These are phyloP conservation scores for Gracilariopsis chorda DNA, from an alignment of 23 red algal species.

Conservation along the genomic window DNA sequence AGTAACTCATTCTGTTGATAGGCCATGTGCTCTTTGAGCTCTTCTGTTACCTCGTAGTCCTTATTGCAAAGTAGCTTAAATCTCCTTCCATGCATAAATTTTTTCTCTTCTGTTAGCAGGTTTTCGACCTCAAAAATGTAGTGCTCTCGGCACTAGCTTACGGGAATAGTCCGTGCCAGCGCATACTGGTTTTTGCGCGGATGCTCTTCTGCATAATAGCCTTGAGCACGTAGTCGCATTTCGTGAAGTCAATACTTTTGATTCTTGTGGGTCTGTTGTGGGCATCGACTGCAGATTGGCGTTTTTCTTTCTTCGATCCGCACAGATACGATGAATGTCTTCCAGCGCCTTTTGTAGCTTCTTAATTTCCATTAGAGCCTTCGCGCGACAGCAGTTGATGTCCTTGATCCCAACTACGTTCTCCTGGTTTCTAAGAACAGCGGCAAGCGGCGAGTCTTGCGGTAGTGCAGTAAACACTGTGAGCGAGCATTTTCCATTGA, in stretches of 20 bases:
- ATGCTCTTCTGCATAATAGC: too few species aligned
- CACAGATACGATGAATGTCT: not conserved
- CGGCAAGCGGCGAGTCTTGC: not conserved
- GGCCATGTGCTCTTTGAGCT: not conserved
- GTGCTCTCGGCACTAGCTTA: not conserved
- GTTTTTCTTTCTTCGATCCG: not conserved
- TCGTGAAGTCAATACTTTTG: not conserved
- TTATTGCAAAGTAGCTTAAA: not conserved
- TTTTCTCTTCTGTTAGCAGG: not conserved
- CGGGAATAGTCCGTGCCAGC: not conserved
- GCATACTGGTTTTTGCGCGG: not conserved
- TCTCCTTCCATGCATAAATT: not conserved
- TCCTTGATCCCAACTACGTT: not conserved
- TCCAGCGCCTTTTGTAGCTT: not conserved
- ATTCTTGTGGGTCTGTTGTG: not conserved
- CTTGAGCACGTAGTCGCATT: slow-evolving; percentile 1
- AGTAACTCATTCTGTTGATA: too few species aligned
- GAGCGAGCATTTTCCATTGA: not conserved
- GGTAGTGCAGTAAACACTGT: slow-evolving; percentile 13
- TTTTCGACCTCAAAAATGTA: not conserved
- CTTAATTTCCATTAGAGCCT: not conserved
- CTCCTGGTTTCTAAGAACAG: not conserved
- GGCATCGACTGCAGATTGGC: not conserved
- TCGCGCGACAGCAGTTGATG: not conserved
- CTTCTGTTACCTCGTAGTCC: not conserved